These are phyloP conservation scores for Dictyostelium purpureum DNA, from an alignment of 78 protist species.

Conservation along the genomic window DNA sequence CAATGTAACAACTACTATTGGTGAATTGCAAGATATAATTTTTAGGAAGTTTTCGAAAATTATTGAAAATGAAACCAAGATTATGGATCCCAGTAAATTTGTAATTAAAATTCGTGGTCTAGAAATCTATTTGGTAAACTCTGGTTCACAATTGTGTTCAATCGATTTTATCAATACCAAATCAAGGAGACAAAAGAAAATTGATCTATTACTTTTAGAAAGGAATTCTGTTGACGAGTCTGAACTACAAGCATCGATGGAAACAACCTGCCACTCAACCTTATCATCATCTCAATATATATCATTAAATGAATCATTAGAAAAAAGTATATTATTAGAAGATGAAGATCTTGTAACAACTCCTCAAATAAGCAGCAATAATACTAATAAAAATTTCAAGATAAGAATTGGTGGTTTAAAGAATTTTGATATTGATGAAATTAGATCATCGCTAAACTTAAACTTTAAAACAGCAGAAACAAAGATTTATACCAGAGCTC, in stretches of 20 bases:
- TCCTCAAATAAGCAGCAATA: neutral
- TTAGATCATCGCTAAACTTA: neutral
- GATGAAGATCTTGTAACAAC: neutral
- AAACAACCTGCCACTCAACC: neutral
- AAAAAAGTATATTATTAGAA: neutral
- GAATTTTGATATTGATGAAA: neutral
- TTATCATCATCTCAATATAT: neutral
- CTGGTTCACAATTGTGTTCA: neutral
- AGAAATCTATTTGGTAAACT: constrained; percentile 50
- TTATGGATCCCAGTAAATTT: neutral
- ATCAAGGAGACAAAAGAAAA: constrained; percentile 68
- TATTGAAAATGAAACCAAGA: neutral
- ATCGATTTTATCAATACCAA: constrained; percentile 60
- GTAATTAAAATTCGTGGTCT: constrained; percentile 50
- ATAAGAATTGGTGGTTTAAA: constrained; percentile 52
- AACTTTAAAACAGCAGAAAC: neutral
- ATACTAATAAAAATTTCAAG: neutral
- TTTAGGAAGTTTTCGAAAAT: constrained; percentile 31
- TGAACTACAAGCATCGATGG: too few species aligned
- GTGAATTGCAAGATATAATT: constrained; percentile 20
- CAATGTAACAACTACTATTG: constrained; percentile 17
- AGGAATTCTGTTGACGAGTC: neutral
- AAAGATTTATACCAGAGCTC: neutral
- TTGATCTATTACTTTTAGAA: constrained; percentile 21
- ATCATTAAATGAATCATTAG: neutral